Base-by-base conservation (phyloP, 75 land plant genomes). In the Pinus albicaulis region DNA sequence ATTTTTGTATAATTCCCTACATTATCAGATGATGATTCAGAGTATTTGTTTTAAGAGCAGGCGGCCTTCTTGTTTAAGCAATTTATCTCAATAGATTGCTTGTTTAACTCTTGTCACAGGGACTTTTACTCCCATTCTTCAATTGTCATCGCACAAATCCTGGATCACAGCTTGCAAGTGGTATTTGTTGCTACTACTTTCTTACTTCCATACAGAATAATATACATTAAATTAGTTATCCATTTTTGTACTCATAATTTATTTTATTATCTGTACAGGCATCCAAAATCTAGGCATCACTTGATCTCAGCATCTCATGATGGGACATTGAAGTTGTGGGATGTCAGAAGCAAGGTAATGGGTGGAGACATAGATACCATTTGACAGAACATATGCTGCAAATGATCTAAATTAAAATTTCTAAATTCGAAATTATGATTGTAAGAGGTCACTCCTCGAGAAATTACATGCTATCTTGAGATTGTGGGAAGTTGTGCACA, bases 261-360 rank as follows among this genome's bases (percentile, higher is more conserved):
- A 25, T 74, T 22, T 26, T 28, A 16, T 11, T 59, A 56, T 24
- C 41, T 74, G 14, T 84, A 41, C 74, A 85, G 87, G 99, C 99
- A 95, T 76, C 31, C 65, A 10, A 77, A 74, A 55, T 95, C 99
- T 70, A 85, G 82, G 78, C 85, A 83, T 66, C 99, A 95, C 82
- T 80, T 95, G 71, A 71, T 92, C 53, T 86, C 99, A 28, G 77
- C 92, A 56, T 93, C 97, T 24, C 82, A 89, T 86, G 99, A 95
- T 82, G 97, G 97, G 58, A 89, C 96, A 77, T 81, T 95, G 44
- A 95, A 91, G 88, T 59, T 95, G 44, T 95, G 99, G 99, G 99
- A 95, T 78, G 75, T 94, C 8, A 85, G 99, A 83, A 92, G 92
- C 63, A 86, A 86, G 79, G 97, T 94, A 83, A n/a, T 56, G 52